phyloP scores from a whole-genome alignment of 768 basidiomycete genomes.

The Aureoboletus auriporus region DNA sequence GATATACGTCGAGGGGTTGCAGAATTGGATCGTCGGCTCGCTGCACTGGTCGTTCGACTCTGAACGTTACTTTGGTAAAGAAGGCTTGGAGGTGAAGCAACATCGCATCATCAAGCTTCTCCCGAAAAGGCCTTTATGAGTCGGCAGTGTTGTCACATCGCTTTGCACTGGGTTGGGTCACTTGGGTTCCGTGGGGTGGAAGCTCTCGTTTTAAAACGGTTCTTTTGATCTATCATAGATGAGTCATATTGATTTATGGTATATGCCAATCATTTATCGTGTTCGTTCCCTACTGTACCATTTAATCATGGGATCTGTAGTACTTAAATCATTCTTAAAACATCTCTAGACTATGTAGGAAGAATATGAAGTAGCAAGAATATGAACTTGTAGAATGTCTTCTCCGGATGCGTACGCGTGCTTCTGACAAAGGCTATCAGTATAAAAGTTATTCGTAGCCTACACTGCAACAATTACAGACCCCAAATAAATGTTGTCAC shows the following conservation, averaged over 20 bases:
- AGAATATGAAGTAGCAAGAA: not conserved
- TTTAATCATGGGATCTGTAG: conserved; percentile 1
- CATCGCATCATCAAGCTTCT: conserved; percentile 50
- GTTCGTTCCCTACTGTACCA: conserved; percentile 10
- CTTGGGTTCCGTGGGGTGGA: not conserved
- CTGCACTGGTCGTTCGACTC: conserved; percentile 73
- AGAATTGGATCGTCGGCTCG: conserved; percentile 70
- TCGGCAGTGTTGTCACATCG: too few species aligned
- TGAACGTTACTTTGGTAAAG: conserved; percentile 61
- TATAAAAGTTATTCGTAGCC: not conserved
- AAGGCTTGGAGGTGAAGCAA: conserved; percentile 53
- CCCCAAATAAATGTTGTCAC: conserved; percentile 3
- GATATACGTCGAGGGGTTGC: conserved; percentile 58
- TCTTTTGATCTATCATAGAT: conserved; percentile 6
- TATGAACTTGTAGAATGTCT: not conserved
- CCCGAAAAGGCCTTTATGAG: conserved; percentile 31
- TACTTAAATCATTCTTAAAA: too few species aligned
- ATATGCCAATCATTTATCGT: not conserved
- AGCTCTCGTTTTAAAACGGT: not conserved
- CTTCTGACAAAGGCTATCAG: not conserved
- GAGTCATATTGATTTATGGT: not conserved
- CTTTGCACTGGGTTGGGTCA: not conserved
- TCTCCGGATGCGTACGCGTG: not conserved
- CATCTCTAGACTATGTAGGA: not conserved
- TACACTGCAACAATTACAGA: not conserved